Conservation (phyloP, 2,329 filamentous ascomycete genomes). For the Botrytis tulipae region DNA sequence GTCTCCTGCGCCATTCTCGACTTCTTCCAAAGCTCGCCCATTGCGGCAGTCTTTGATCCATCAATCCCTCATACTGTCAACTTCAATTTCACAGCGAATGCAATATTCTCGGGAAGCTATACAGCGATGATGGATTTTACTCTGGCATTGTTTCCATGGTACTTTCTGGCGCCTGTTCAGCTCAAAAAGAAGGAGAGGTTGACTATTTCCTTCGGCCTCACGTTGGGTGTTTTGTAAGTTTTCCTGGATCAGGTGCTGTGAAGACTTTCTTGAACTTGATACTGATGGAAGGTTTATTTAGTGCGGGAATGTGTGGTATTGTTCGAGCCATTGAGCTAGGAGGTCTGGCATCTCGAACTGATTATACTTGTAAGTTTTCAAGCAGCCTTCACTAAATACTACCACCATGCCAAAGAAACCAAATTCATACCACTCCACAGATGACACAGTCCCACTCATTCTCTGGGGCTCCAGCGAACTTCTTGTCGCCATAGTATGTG, state of each 20-base stretch:
- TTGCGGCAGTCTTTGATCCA: constrained; percentile 10
- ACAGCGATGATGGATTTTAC: constrained; percentile 11
- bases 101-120: neutral
- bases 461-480: constrained; percentile 17
- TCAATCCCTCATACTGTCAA: constrained; percentile 5
- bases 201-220: constrained; percentile 15
- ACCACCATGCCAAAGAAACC: neutral
- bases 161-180: constrained; percentile 5
- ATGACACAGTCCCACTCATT: constrained; percentile 11
- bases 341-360: neutral
- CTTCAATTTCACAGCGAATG: constrained; percentile 9
- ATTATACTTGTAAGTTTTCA: constrained; percentile 17
- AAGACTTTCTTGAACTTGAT: neutral
- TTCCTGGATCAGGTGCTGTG: neutral
- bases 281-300: neutral
- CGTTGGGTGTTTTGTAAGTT: constrained; percentile 16
- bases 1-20: neutral
- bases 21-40: neutral
- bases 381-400: neutral
- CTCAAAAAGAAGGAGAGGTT: constrained; percentile 9
- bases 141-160: constrained; percentile 17
- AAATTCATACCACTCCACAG: neutral
- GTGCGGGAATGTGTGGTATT: constrained; percentile 17
- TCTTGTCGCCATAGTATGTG: constrained; percentile 16
- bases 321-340: neutral